These are phyloP conservation scores for Leptomonas pyrrhocoris DNA, from an alignment of 208 protist species.

Conservation along the genomic window DNA sequence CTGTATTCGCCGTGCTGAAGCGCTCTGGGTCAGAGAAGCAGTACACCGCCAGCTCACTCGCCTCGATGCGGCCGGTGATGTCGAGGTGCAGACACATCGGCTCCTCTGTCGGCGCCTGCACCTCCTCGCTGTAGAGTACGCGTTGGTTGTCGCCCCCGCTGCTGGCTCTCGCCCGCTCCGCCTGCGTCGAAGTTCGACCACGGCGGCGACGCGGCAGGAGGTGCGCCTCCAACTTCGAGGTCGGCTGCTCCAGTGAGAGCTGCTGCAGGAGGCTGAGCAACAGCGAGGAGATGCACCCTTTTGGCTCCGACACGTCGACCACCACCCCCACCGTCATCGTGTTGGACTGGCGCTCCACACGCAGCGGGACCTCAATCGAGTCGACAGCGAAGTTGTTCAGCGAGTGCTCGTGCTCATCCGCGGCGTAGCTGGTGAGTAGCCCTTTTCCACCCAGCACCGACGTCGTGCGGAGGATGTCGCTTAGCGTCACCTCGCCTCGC, in stretches of 20 bases:
- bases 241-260: constrained; percentile 49
- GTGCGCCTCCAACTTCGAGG: constrained; percentile 19
- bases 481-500: constrained; percentile 17
- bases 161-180: background rate
- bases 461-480: constrained; percentile 42
- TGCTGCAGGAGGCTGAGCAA: constrained; percentile 70
- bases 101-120: constrained; percentile 9
- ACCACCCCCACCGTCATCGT: constrained; percentile 45
- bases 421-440: constrained; percentile 58
- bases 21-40: constrained; percentile 36
- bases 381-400: constrained; percentile 59
- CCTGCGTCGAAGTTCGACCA: background rate
- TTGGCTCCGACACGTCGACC: constrained; percentile 72
- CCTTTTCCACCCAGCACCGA: constrained; percentile 75
- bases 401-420: constrained; percentile 44
- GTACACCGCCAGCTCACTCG: constrained; percentile 47
- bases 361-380: constrained; percentile 68
- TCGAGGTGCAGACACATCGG: constrained; percentile 40
- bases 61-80: constrained; percentile 55
- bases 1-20: constrained; percentile 10
- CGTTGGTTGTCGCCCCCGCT: background rate
- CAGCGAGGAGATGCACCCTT: constrained; percentile 63
- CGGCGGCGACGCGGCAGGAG: background rate
- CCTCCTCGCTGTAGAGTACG: constrained; percentile 15
- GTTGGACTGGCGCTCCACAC: constrained; percentile 41